Base-by-base conservation (phyloP, 345 rosid species). In the Populus pruinosa region DNA sequence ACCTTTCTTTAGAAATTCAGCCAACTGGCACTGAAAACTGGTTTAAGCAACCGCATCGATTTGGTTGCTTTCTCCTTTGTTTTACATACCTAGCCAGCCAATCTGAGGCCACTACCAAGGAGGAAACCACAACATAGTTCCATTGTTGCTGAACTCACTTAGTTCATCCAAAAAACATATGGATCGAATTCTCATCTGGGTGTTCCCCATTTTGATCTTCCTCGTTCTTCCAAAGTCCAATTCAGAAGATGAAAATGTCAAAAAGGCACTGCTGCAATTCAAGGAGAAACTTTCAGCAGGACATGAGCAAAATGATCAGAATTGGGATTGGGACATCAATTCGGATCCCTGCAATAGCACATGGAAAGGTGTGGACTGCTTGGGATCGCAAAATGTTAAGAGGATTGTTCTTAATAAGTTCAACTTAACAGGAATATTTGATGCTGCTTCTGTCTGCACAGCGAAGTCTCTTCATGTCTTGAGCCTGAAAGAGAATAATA, bases 311-410 rank as follows among this genome's bases (percentile, higher is more conserved):
- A 77, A 69, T 21, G 79, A 67, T 27, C 41, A 11, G 6, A 80
- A 38, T 9, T 87, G 84, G 85, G 92, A 89, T 23, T 91, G 94
- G 92, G 84, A 80, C 82, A 38, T 35, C 38, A 79, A 76, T 76
- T 86, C 90, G 17, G 91, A 87, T 78, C 95, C 93, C 64, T 89
- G 93, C 82, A 55, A 8, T 31, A 84, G 74, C 80, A 79, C 74
- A 56, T 89, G 91, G 95, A 33, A 3, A 41, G 93, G 91, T 4
- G 85, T 89, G 33, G 44, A 14, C 1, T 89, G 93, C 69, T 39
- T 21, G 5, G 23, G 29, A 20, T 72, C 43, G 18, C 72, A 67
- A 29, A 59, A 63, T 13, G 88, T 91, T 29, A 84, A 75, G 72
- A 88, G 69, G 74, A 81, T 89, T n/a, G 80, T 86, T 69, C 95